Evolutionary conservation across 768 basidiomycete genomes (phyloP).

Genomic region (Saitozyma podzolica): DNA sequence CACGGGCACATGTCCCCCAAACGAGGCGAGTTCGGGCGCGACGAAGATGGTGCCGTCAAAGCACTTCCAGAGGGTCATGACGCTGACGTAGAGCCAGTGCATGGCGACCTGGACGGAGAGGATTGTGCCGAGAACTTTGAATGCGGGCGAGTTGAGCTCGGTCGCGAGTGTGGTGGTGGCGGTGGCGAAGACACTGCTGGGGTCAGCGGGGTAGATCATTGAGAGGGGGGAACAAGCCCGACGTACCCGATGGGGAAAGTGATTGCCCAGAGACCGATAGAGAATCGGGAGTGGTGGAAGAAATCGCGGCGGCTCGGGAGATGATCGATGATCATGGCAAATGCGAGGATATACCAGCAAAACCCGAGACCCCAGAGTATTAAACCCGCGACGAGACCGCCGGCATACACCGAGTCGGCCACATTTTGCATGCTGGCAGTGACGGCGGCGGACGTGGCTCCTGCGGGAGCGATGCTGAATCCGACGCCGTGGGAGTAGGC

Average conservation of each 20-base stretch:
- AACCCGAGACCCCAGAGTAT: constrained; percentile 49
- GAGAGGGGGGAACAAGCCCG: too few relatives aligned
- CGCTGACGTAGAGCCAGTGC: constrained; percentile 40
- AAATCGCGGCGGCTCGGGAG: constrained; percentile 11
- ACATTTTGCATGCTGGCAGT: constrained; percentile 3
- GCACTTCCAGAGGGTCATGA: constrained; percentile 25
- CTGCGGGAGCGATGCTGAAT: background rate
- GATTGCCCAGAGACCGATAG: constrained; percentile 28
- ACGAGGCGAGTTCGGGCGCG: constrained; percentile 17
- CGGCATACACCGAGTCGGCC: constrained; percentile 32
- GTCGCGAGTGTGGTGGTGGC: constrained; percentile 36
- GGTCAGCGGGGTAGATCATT: too few relatives aligned
- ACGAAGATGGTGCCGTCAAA: constrained; percentile 39
- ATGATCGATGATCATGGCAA: constrained; percentile 28
- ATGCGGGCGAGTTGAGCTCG: constrained; percentile 40
- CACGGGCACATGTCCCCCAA: background rate
- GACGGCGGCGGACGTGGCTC: background rate
- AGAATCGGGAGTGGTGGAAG: constrained; percentile 17
- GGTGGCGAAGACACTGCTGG: constrained; percentile 18
- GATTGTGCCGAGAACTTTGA: constrained; percentile 44
- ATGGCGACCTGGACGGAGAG: constrained; percentile 33
- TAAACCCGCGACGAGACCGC: constrained; percentile 28
- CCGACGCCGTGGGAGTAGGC: constrained; percentile 18
- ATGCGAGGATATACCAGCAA: constrained; percentile 42
- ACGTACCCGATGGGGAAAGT: constrained; percentile 46